Conservation (phyloP, 208 protist species). For the Tritrichomonas foetus region DNA sequence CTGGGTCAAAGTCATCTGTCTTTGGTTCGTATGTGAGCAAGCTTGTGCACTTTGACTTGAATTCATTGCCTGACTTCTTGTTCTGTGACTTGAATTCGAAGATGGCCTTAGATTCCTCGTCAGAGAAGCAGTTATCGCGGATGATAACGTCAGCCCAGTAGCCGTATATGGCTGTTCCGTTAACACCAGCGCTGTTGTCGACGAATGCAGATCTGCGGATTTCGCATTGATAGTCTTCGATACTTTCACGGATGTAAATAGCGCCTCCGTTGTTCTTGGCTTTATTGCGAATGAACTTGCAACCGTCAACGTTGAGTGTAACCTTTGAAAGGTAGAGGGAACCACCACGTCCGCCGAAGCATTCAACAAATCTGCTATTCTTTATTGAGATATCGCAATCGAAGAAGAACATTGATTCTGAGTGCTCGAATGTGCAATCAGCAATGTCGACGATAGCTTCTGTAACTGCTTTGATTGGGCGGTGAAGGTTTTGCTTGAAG, state of each 20-base stretch:
- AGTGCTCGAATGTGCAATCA: not conserved
- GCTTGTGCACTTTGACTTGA: not conserved
- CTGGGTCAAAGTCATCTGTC: not conserved
- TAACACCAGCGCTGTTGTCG: not conserved
- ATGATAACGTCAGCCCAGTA: not conserved
- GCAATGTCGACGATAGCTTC: not conserved
- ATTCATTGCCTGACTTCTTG: not conserved
- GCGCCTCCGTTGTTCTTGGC: not conserved
- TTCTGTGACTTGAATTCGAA: not conserved
- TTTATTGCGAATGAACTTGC: conserved; percentile 21
- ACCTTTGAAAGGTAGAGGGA: not conserved
- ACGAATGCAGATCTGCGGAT: not conserved
- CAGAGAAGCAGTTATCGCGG: not conserved
- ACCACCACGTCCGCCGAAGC: not conserved
- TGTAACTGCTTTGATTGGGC: conserved; percentile 17
- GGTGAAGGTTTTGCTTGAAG: not conserved
- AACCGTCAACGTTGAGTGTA: not conserved
- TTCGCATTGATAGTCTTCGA: not conserved
- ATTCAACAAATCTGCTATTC: not conserved
- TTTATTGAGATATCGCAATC: conserved; percentile 16
- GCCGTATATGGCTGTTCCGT: not conserved
- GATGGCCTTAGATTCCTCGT: not conserved
- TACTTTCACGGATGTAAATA: not conserved
- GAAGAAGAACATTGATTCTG: conserved; percentile 12
- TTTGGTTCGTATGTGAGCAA: too few relatives aligned